Conservation (phyloP, 2,329 filamentous ascomycete genomes). For the Didymella pinodella region DNA sequence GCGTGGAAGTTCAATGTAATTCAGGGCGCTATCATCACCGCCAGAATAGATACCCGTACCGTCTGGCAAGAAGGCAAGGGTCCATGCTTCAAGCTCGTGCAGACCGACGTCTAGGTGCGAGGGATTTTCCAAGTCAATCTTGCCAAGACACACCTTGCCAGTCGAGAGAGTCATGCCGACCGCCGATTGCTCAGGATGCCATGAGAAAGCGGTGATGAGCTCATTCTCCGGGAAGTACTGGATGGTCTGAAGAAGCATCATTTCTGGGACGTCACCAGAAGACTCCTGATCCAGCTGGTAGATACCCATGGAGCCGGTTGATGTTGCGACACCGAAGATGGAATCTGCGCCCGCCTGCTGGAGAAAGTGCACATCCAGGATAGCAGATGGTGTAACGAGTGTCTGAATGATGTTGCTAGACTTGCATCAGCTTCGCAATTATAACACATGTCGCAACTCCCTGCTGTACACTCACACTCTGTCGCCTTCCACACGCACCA, state of each 20-base stretch:
- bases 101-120: conserved; percentile 36
- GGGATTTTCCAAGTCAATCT: conserved; percentile 25
- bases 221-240: conserved; percentile 64
- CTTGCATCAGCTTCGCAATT: neutral
- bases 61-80: conserved; percentile 63
- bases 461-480: conserved; percentile 61
- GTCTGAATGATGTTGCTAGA: conserved; percentile 61
- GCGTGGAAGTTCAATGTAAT: conserved; percentile 44
- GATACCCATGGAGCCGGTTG: conserved; percentile 73
- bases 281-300: conserved; percentile 59
- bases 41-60: conserved; percentile 68
- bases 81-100: conserved; percentile 76
- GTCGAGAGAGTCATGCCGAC: conserved; percentile 77
- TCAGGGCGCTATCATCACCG: conserved; percentile 76
- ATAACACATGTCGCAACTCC: neutral
- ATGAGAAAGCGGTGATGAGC: conserved; percentile 76
- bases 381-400: conserved; percentile 70
- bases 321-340: conserved; percentile 78
- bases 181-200: conserved; percentile 67
- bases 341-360: conserved; percentile 52
- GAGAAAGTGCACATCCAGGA: conserved; percentile 85
- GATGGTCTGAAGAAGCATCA: conserved; percentile 51
- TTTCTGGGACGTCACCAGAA: conserved; percentile 22
- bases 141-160: conserved; percentile 62
- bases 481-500: conserved; percentile 65